phyloP scores from a whole-genome alignment of 352 stramenopile genomes.

The Phytophthora meadii region DNA sequence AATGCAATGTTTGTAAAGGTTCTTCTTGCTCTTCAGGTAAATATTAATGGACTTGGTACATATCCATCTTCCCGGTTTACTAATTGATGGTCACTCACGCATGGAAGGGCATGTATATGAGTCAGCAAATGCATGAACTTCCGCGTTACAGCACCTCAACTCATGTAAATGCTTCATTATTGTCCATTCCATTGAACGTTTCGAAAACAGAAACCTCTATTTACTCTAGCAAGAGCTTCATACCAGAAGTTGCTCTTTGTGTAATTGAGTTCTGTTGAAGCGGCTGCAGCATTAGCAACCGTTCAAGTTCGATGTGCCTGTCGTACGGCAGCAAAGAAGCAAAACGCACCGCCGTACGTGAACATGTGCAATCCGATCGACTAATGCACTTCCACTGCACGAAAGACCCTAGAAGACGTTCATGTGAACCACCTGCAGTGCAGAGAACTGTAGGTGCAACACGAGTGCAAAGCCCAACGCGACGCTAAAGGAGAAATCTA shows the following conservation, averaged over 20 bases:
- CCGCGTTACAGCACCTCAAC: constrained; percentile 6
- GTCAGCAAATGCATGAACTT: constrained; percentile 6
- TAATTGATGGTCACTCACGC: too few species aligned
- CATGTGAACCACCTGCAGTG: constrained; percentile 16
- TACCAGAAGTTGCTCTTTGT: background rate
- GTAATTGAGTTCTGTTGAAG: constrained; percentile 15
- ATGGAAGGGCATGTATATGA: constrained; percentile 2
- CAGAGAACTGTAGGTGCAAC: constrained; percentile 17
- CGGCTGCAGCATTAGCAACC: constrained; percentile 33
- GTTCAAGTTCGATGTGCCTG: background rate
- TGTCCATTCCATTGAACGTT: constrained; percentile 2
- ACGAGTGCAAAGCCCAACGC: constrained; percentile 11
- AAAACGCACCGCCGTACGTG: constrained; percentile 2
- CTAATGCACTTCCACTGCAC: constrained; percentile 26
- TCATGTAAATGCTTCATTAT: background rate
- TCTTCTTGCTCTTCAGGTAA: background rate
- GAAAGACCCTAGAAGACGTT: constrained; percentile 7
- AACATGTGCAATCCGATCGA: constrained; percentile 2
- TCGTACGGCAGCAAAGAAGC: background rate
- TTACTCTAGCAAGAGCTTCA: background rate
- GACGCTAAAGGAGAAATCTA: constrained; percentile 1
- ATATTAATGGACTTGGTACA: too few species aligned
- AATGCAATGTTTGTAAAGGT: background rate
- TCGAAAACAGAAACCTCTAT: background rate
- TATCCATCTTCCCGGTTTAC: too few species aligned